Evolutionary conservation across 352 stramenopile genomes (phyloP), one percentile per base, ranked within the genome.

Genomic region (Phytophthora megakarya): DNA sequence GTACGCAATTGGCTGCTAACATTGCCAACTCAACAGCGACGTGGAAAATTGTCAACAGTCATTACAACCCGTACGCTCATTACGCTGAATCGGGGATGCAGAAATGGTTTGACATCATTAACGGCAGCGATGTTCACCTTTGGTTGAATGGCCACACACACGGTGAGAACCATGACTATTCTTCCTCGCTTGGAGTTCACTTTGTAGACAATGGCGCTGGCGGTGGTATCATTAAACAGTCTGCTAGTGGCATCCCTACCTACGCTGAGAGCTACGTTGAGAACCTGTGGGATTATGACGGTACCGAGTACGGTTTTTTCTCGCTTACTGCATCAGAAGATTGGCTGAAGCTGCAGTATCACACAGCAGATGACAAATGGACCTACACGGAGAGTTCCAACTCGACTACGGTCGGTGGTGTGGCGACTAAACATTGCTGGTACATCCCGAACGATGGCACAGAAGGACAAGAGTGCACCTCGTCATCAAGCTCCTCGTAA

Each of bases 191-290:
- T n/a, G 71, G 70, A 16, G 83, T 82, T 1, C 83, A 92, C 48
- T 92, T 92, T 32, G 71, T 92, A 3, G 83, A 90, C 54, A 92
- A 92, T 25, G 83, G 83, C 13, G 83, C 80, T 23, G 83, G 83
- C 23, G 83, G 83, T 1, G 83, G 83, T 61, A 92, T 92, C 59
- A 77, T 88, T 62, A 89, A 80, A 45, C 65, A 87, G 50, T 89
- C 84, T 37, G 73, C 81, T 5, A 84, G 78, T 42, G 81, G 78
- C 37, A 89, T 90, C 35, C 79, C 81, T 0, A 73, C 67, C 3
- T 84, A 87, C 59, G 80, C 78, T 1, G 52, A 67, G 39, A 51
- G 67, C 40, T 79, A 81, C 13, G 65, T 92, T 3, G 63, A 78
- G 40, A 89, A 89, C 48, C 42, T 88, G 12, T 92, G 83, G 83